A percentile compares a stretch with the other conserved stretches of the same genome.
Conservation (phyloP, 768 basidiomycete species). For the Suillus fuscotomentosus region DNA sequence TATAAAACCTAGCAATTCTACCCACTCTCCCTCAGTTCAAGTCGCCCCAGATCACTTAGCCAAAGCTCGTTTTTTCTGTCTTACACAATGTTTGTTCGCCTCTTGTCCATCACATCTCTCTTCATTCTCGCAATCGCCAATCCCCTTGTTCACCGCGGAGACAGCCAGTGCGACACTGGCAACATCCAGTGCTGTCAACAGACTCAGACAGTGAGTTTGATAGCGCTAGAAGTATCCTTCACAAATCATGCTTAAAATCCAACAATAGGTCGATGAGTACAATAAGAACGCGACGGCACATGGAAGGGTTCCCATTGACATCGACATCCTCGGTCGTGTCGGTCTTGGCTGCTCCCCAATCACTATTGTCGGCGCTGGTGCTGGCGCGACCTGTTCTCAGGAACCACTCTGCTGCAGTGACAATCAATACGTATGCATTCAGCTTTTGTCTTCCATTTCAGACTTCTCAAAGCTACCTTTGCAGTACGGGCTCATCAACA, state of each 20-base stretch:
- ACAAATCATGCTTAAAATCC: background rate
- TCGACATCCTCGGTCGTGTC: slow-evolving; percentile 17
- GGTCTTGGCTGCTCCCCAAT: slow-evolving; percentile 24
- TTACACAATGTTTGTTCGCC: slow-evolving; percentile 19
- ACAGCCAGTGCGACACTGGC: slow-evolving; percentile 19
- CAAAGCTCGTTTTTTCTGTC: background rate
- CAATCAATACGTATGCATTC: slow-evolving; percentile 17
- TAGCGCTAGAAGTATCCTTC: background rate
- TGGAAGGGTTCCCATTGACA: slow-evolving; percentile 7
- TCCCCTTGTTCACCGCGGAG: slow-evolving; percentile 11
- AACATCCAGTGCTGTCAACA: slow-evolving; percentile 18
- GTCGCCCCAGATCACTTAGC: background rate
- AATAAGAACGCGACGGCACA: slow-evolving; percentile 5
- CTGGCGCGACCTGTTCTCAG: slow-evolving; percentile 19
- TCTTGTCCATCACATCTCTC: slow-evolving; percentile 19
- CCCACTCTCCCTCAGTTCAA: background rate
- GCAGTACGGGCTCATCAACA: slow-evolving; percentile 8
- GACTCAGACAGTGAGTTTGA: slow-evolving; percentile 17
- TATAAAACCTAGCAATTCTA: background rate
- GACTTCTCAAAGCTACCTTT: background rate
- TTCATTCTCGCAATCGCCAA: slow-evolving; percentile 18
- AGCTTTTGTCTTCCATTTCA: background rate
- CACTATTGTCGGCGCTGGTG: slow-evolving; percentile 18
- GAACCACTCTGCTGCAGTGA: slow-evolving; percentile 27
- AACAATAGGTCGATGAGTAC: slow-evolving; percentile 11